phyloP scores from a whole-genome alignment of 768 basidiomycete species.

The Galerina marginata region DNA sequence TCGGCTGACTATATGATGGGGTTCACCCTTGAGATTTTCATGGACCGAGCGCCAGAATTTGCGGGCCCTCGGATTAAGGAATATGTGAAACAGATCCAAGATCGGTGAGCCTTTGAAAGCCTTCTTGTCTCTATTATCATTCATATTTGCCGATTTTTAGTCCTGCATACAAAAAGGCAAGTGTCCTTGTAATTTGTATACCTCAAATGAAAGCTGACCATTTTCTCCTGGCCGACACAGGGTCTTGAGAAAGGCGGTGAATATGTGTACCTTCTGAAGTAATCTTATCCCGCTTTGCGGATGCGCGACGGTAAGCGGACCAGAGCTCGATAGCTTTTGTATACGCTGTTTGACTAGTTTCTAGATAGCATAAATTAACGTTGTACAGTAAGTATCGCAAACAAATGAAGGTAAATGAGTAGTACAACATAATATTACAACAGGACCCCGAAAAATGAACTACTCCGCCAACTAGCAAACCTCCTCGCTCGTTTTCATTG shows the following conservation, averaged over 20 bases:
- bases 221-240: constrained; percentile 9
- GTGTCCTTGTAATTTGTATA: background rate
- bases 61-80: constrained; percentile 24
- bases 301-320: background rate
- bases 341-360: no score
- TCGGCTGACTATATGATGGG: constrained; percentile 33
- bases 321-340: no score
- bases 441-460: no score
- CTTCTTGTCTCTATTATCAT: no score
- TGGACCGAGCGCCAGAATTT: constrained; percentile 17
- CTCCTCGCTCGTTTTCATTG: no score
- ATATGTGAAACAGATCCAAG: constrained; percentile 27
- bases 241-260: constrained; percentile 38
- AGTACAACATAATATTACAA: no score
- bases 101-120: constrained; percentile 16
- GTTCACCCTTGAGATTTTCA: constrained; percentile 28
- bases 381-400: no score
- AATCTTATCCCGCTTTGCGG: background rate
- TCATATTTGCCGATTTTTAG: background rate
- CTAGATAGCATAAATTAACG: no score
- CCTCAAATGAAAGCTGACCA: no score
- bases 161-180: constrained; percentile 17
- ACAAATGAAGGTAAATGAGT: no score
- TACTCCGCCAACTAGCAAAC: no score
- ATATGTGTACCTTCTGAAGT: constrained; percentile 27